These are phyloP conservation scores for Trypanosoma brucei DNA, from an alignment of 208 protist genomes.

Conservation along the genomic window DNA sequence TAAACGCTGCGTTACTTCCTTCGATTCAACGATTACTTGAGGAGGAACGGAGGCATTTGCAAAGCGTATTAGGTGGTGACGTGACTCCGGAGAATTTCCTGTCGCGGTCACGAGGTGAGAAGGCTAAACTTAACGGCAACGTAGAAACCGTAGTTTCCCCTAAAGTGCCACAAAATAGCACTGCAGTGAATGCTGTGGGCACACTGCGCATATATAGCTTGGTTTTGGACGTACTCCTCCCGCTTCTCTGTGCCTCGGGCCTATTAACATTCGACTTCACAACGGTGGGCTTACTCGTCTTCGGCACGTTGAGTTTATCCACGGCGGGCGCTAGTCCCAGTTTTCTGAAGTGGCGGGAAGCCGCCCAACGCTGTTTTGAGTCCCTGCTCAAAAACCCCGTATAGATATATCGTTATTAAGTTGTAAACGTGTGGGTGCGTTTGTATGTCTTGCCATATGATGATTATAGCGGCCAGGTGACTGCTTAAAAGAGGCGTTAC, in stretches of 20 bases:
- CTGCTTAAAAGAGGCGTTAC: no score
- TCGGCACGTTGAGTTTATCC: conserved; percentile 33
- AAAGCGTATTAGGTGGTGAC: conserved; percentile 4
- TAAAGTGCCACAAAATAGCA: neutral
- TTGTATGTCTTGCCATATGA: neutral
- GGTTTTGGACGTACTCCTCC: conserved; percentile 60
- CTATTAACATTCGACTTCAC: conserved; percentile 58
- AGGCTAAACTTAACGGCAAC: conserved; percentile 9
- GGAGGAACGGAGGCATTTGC: conserved; percentile 33
- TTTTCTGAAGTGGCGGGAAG: conserved; percentile 36
- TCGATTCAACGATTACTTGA: conserved; percentile 41
- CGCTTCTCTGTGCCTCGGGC: conserved; percentile 32
- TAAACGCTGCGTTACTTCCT: conserved; percentile 31
- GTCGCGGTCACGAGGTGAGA: conserved; percentile 6
- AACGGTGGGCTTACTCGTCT: conserved; percentile 50
- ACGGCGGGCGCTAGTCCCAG: conserved; percentile 9
- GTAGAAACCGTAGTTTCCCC: conserved; percentile 4
- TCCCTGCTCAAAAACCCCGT: conserved; percentile 15
- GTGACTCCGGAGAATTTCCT: neutral
- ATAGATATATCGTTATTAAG: neutral
- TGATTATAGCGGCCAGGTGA: no score
- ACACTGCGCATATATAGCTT: conserved; percentile 40
- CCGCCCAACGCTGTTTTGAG: conserved; percentile 54
- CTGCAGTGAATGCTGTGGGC: neutral
- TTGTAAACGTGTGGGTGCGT: neutral